These are phyloP conservation scores for Kodamaea leandrae DNA, from an alignment of 805 yeast species.

Conservation along the genomic window DNA sequence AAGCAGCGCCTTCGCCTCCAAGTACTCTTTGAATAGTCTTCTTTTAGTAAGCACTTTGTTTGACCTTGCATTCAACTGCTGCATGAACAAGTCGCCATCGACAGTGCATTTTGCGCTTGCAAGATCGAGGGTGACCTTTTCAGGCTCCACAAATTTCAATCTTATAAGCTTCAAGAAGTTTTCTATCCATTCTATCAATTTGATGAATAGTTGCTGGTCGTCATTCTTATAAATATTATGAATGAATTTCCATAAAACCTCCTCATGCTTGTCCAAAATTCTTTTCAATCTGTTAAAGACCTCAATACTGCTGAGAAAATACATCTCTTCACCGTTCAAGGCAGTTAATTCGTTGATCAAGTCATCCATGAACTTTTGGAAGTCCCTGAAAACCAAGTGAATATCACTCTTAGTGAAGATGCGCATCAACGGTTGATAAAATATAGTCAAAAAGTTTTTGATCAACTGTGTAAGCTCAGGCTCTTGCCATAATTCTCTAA, in stretches of 20 bases:
- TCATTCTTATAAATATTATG: constrained; percentile 84
- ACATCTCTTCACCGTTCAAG: constrained; percentile 54
- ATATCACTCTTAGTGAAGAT: constrained; percentile 37
- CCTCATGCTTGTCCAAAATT: constrained; percentile 70
- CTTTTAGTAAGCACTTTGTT: constrained; percentile 37
- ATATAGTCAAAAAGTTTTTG: constrained; percentile 59
- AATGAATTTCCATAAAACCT: constrained; percentile 67
- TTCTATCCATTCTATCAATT: constrained; percentile 72
- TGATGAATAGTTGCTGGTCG: constrained; percentile 64
- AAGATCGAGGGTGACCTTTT: constrained; percentile 22
- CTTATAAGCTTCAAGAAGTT: constrained; percentile 61
- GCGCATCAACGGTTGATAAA: constrained; percentile 41
- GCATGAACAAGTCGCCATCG: constrained; percentile 30
- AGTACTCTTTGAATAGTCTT: constrained; percentile 34
- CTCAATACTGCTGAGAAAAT: constrained; percentile 48
- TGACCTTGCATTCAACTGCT: constrained; percentile 42
- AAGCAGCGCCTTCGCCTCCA: constrained; percentile 21
- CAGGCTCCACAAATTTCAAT: constrained; percentile 49
- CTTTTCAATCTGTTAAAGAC: constrained; percentile 65
- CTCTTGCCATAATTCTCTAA: constrained; percentile 81
- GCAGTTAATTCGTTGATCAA: constrained; percentile 66
- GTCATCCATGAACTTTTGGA: constrained; percentile 38
- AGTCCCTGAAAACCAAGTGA: constrained; percentile 37
- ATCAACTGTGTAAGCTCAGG: constrained; percentile 75
- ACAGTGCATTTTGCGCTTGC: constrained; percentile 17